Base-by-base conservation (phyloP, 306 rosid species). In the Cucurbita moschata region DNA sequence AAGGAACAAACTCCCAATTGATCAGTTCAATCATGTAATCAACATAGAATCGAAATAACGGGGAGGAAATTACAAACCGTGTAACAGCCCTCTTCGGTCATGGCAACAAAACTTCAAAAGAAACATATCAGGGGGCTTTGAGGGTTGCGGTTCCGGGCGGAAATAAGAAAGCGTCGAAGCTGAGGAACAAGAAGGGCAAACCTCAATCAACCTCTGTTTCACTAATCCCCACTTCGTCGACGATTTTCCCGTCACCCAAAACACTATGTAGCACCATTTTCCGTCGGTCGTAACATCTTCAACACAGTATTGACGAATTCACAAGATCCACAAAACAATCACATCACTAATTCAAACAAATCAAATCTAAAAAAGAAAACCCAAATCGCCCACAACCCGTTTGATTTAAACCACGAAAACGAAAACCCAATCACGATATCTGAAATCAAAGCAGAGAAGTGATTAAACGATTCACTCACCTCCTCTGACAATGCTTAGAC, bases 221-320 rank as follows among this genome's bases (percentile, higher is more conserved):
- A 94, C 82, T 83, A 86, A 84, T 74, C 71, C 77, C 99, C 99
- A 94, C 83, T 88, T 84, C 26, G 99, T 94, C 71, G 77, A 82
- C 12, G 90, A 74, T 23, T 81, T 87, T 55, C 95, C 97, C 63
- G 82, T 64, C 77, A 94, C 97, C 99, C 97, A 91, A 74, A 94
- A 84, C 74, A 94, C 92, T 66, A 94, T 10, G 83, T 84, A 94
- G 81, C 99, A 94, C 99, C 99, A 94, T 76, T 86, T 94, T 43
- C 99, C 99, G 79, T 94, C 99, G 19, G 99, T 94, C 6, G 97
- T 86, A 10, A 94, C 84, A 68, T 94, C 99, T 94, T 79, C 86
- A 86, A 26, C 71, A 35, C 54, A 72, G 0, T 82, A 73, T 71
- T 26, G 52, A 68, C 13, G 46, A 40, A 72, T 43, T 19, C 39